Evolutionary conservation across 257 asterid genomes (phyloP).

Genomic region (Misopates orontium): DNA sequence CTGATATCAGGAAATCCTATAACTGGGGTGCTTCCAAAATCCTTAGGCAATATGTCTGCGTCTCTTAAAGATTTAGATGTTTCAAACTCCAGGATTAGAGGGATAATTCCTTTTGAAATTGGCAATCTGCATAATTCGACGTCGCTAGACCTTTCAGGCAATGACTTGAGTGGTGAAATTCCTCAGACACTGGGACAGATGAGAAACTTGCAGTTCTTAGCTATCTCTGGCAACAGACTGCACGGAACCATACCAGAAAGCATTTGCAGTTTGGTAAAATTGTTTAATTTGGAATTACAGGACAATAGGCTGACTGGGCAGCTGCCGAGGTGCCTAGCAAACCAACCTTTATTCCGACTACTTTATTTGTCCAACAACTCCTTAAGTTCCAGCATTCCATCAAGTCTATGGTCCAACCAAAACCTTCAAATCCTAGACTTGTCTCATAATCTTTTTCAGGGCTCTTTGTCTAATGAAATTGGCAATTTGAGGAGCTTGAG

Average conservation of each 20-base stretch:
- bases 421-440: too few relatives aligned
- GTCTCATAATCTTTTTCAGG: too few relatives aligned
- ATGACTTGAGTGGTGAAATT: conserved; percentile 21
- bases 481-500: conserved; percentile 3
- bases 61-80: conserved; percentile 8
- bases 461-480: too few relatives aligned
- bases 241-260: not conserved
- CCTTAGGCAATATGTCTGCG: conserved; percentile 26
- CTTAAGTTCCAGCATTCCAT: too few relatives aligned
- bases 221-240: too few relatives aligned
- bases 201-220: conserved; percentile 37
- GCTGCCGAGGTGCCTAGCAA: conserved; percentile 24
- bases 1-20: not conserved
- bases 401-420: too few relatives aligned
- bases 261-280: not conserved
- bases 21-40: conserved; percentile 26
- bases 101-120: conserved; percentile 25
- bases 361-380: too few relatives aligned
- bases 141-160: not conserved
- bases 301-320: conserved; percentile 20
- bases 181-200: conserved; percentile 34
- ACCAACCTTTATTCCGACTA: conserved; percentile 7
- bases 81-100: not conserved
- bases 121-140: conserved; percentile 23
- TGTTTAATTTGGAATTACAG: not conserved